phyloP scores from a whole-genome alignment of 345 rosid genomes.

The Odontarrhena argentea region DNA sequence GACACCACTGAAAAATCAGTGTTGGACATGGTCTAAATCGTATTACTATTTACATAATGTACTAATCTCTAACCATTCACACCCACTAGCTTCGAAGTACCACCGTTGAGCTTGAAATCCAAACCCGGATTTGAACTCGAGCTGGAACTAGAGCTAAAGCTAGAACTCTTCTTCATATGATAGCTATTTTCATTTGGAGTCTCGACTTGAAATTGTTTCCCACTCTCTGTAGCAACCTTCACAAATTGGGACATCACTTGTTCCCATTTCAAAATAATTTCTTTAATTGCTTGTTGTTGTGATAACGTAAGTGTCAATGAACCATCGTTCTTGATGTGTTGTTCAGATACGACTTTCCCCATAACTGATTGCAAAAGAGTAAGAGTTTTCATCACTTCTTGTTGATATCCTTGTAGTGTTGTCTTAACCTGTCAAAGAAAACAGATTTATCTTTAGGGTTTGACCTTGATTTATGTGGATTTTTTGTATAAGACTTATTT shows the following conservation, averaged over 20 bases:
- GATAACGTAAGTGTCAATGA: conserved; percentile 41
- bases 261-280: conserved; percentile 35
- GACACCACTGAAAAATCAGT: too few relatives aligned
- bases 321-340: conserved; percentile 21
- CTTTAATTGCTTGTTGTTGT: conserved; percentile 38
- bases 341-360: conserved; percentile 25
- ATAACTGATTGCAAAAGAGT: conserved; percentile 35
- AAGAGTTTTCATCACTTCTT: conserved; percentile 40
- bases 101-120: conserved; percentile 12
- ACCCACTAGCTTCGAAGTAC: conserved; percentile 1
- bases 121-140: conserved; percentile 1
- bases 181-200: conserved; percentile 6
- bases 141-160: conserved; percentile 6
- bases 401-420: conserved; percentile 39
- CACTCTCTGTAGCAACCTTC: conserved; percentile 30
- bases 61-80: conserved; percentile 23
- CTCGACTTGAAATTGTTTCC: conserved; percentile 24
- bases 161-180: conserved; percentile 30
- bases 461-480: not conserved
- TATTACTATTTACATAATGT: not conserved
- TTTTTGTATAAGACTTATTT: not conserved
- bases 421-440: conserved; percentile 33
- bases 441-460: not conserved
- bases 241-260: conserved; percentile 38
- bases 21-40: too few relatives aligned